Percentiles rank a stretch among this genome's conserved stretches.
These are phyloP conservation scores for Erythrophleum ivorense DNA, from an alignment of 331 rosid genomes.

Conservation along the genomic window DNA sequence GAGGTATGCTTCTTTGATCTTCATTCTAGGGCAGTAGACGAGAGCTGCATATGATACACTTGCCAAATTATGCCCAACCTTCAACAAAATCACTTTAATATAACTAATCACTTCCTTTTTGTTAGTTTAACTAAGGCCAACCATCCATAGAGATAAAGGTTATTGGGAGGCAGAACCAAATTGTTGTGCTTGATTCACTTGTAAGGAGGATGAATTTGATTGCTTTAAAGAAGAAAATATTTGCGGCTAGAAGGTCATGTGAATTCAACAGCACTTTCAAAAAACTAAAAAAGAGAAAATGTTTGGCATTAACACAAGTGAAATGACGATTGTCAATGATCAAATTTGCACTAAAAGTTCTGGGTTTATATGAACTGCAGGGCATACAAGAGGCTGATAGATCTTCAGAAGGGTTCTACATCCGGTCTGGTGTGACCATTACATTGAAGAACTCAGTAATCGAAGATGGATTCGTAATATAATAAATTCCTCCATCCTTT, in stretches of 20 bases:
- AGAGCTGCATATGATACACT: neutral
- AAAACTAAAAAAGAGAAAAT: neutral
- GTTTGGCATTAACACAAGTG: conserved; percentile 14
- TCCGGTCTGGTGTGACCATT: conserved; percentile 63
- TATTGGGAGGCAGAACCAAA: neutral
- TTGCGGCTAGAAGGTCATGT: neutral
- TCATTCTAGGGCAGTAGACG: neutral
- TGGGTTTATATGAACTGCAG: conserved; percentile 45
- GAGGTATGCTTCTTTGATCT: conserved; percentile 53
- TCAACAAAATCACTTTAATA: neutral
- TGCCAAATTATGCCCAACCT: neutral
- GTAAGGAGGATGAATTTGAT: neutral
- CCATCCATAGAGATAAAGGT: neutral
- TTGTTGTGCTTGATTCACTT: neutral
- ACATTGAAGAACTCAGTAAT: conserved; percentile 62
- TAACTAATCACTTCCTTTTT: neutral
- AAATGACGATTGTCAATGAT: neutral
- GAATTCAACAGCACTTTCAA: neutral
- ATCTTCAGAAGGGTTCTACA: conserved; percentile 72
- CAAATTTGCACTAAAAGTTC: conserved; percentile 32
- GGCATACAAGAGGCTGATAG: conserved; percentile 80
- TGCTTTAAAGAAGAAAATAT: neutral
- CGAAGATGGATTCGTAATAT: conserved; percentile 56
- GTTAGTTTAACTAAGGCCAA: neutral
- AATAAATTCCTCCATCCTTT: conserved; percentile 13